Conservation (phyloP, 257 asterid genomes). For the Solanum gracilifrons region DNA sequence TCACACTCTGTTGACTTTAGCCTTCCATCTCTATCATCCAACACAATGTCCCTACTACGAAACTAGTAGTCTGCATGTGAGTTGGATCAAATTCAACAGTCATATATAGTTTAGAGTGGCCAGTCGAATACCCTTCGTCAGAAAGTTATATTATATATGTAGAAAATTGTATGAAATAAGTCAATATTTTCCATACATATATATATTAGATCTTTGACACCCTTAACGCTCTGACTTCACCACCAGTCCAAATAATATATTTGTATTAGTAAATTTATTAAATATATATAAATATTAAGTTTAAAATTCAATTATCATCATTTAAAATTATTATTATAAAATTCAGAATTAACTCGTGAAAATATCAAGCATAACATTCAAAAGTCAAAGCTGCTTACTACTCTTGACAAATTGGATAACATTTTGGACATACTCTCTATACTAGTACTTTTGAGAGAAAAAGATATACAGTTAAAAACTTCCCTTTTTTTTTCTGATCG, state of each 20-base stretch:
- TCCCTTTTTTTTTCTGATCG: background rate
- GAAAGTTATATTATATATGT: rapidly evolving
- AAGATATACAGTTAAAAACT: background rate
- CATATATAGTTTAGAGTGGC: too few species aligned
- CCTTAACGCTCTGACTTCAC: rapidly evolving
- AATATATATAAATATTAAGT: background rate
- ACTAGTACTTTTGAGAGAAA: background rate
- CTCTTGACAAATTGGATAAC: background rate
- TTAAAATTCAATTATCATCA: background rate
- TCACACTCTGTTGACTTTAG: background rate
- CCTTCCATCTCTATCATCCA: background rate
- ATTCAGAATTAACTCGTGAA: background rate
- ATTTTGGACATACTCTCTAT: background rate
- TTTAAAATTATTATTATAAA: background rate
- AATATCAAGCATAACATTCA: background rate
- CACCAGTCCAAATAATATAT: too few species aligned
- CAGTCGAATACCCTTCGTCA: rapidly evolving
- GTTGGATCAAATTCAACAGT: too few species aligned
- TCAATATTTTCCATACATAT: too few species aligned
- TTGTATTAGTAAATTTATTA: too few species aligned
- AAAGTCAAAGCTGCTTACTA: background rate
- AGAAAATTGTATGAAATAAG: too few species aligned
- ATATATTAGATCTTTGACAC: too few species aligned
- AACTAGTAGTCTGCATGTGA: background rate
- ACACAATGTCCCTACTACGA: background rate